phyloP scores from a whole-genome alignment of 352 stramenopile species.

The Thalassiosira hispida region DNA sequence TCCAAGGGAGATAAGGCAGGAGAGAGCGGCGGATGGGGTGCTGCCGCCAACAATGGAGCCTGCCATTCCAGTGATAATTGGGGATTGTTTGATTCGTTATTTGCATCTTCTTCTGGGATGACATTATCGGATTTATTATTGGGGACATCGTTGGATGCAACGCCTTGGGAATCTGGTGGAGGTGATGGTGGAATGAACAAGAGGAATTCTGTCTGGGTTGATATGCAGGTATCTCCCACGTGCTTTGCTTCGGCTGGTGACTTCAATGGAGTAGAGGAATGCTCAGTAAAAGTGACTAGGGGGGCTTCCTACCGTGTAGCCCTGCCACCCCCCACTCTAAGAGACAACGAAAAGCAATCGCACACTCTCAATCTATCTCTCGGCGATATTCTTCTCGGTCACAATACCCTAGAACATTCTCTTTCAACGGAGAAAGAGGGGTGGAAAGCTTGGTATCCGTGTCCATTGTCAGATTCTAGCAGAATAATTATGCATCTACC shows the following conservation, averaged over 20 bases:
- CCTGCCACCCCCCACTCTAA: conserved; percentile 15
- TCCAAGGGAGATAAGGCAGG: conserved; percentile 26
- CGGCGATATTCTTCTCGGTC: conserved; percentile 51
- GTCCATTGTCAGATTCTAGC: conserved; percentile 54
- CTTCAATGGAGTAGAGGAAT: conserved; percentile 3
- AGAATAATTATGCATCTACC: conserved; percentile 44
- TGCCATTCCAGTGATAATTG: conserved; percentile 49
- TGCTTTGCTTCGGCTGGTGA: conserved; percentile 24
- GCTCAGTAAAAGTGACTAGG: conserved; percentile 36
- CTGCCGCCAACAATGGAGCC: conserved; percentile 42
- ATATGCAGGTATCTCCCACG: conserved; percentile 44
- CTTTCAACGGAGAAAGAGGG: conserved; percentile 22
- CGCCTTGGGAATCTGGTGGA: conserved; percentile 5
- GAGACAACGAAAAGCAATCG: conserved; percentile 11
- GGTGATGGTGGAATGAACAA: conserved; percentile 6
- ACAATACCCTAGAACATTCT: conserved; percentile 22
- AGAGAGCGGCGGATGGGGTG: conserved; percentile 39
- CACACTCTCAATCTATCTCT: conserved; percentile 38
- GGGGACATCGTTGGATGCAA: conserved; percentile 38
- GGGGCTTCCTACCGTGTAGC: conserved; percentile 44
- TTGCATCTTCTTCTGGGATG: conserved; percentile 30
- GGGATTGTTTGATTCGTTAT: conserved; percentile 60
- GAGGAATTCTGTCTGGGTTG: conserved; percentile 54
- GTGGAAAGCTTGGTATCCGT: conserved; percentile 55
- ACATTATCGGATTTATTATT: conserved; percentile 48